Conservation (phyloP, 495 filamentous ascomycete species). For the Annulohypoxylon bovei region DNA sequence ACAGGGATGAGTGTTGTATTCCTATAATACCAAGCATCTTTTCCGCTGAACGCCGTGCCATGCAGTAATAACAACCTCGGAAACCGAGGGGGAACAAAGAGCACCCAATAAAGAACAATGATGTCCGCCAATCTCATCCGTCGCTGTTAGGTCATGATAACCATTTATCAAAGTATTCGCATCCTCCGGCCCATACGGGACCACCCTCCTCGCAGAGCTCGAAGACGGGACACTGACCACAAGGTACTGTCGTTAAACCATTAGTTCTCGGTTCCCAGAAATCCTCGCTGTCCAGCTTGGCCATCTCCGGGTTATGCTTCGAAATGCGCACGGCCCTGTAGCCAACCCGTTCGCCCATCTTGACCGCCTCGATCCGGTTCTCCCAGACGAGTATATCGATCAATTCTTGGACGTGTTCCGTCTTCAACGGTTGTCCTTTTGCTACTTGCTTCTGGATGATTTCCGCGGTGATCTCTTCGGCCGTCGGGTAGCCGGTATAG, state of each 20-base stretch:
- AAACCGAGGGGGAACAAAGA: neutral
- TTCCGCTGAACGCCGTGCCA: conserved; percentile 40
- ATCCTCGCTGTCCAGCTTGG: conserved; percentile 53
- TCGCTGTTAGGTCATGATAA: conserved; percentile 51
- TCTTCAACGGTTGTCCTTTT: conserved; percentile 68
- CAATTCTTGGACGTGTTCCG: conserved; percentile 79
- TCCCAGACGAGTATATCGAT: conserved; percentile 89
- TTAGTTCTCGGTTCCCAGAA: conserved; percentile 56
- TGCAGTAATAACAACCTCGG: conserved; percentile 21
- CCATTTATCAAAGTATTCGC: conserved; percentile 91
- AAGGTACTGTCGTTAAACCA: conserved; percentile 87
- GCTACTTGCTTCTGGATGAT: conserved; percentile 73
- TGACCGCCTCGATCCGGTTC: conserved; percentile 71
- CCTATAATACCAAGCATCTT: neutral
- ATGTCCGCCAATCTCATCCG: no score
- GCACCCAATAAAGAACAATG: neutral
- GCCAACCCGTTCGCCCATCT: conserved; percentile 53
- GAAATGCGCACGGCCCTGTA: conserved; percentile 61
- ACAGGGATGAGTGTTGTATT: neutral
- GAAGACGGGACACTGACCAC: conserved; percentile 94
- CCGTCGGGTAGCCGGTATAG: conserved; percentile 79
- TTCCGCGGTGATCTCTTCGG: conserved; percentile 73
- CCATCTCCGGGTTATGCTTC: conserved; percentile 49
- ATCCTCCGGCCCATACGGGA: conserved; percentile 86
- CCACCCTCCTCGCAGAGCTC: conserved; percentile 88